Conservation (phyloP, 345 rosid species). For the Excoecaria agallocha region DNA sequence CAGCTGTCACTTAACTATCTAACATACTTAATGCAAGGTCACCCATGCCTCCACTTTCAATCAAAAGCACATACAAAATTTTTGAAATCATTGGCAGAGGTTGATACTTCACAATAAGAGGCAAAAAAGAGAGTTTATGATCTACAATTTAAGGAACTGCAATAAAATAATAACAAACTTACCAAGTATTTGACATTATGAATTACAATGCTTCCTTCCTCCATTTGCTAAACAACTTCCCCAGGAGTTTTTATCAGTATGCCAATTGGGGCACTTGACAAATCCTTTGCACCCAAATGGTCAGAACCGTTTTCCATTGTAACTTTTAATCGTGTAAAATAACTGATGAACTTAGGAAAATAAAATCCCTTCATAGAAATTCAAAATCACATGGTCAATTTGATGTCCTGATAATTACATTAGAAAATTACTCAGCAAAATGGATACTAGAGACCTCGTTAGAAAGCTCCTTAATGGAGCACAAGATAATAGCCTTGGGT, state of each 20-base stretch:
- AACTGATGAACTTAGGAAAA: neutral
- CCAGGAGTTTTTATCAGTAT: conserved; percentile 15
- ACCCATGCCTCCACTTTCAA: neutral
- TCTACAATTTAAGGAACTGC: neutral
- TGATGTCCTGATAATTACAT: neutral
- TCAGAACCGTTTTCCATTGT: neutral
- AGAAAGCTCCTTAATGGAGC: too few species aligned
- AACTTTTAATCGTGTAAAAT: conserved; percentile 2
- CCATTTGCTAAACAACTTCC: conserved; percentile 29
- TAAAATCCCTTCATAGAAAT: conserved; percentile 5
- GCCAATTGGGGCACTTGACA: conserved; percentile 1
- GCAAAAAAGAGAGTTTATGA: neutral
- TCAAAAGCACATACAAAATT: neutral
- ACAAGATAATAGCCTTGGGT: too few species aligned
- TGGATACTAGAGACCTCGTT: neutral
- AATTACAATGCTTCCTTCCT: conserved; percentile 22
- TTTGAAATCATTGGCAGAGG: too few species aligned
- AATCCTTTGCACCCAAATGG: neutral
- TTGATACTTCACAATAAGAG: too few species aligned
- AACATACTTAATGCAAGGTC: neutral
- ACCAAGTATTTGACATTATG: conserved; percentile 46
- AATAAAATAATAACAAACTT: neutral
- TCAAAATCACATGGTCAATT: neutral
- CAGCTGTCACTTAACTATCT: neutral
- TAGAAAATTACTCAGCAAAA: neutral